Base-by-base conservation (phyloP, 176 grass and related monocot genomes). In the Pontederia crassipes region DNA sequence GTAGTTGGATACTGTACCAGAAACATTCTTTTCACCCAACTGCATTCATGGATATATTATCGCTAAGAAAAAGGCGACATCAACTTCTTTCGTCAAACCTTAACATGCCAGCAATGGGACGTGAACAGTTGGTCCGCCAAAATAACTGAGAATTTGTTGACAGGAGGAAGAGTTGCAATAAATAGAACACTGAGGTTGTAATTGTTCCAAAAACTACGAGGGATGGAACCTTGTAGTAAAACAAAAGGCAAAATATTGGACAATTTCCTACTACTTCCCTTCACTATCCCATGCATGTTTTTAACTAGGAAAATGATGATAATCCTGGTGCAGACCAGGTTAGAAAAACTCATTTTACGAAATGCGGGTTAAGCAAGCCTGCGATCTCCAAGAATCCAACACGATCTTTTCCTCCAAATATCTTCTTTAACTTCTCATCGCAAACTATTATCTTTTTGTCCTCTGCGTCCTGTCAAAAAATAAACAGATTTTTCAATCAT, bases 301-400 rank as follows among this genome's bases (percentile, higher is more conserved):
- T 15, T 6, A 54, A 16, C 51, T 54, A 17, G n/a, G 57, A 32
- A 11, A 59, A 32, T n/a, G 28, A 8, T 61, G 55, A 26, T 27
- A 26, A 58, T 28, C 20, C 27, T 12, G 10, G 27, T 12, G 18
- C 10, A 59, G 12, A 59, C 26, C 3, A 54, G 8, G 54, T 12
- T 52, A 35, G 15, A n/a, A 51, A 52, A 6, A n/a, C 9, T 74
- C 71, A 74, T 52, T 74, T 74, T 14, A 4, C n/a, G 48, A 74
- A 64, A 45, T 64, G 71, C 48, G 71, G 60, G 55, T 74, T 74
- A 10, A 74, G 71, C 59, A 74, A 62, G 35, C 71, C 71, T 64
- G 71, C 45, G 28, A 74, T 74, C 35, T 74, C 71, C 28, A 74
- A 61, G 29, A 74, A 74, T 11, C 71, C 71, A 64, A 74, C 60